A percentile compares a stretch with the other conserved stretches of the same genome.
phyloP scores from a whole-genome alignment of 345 rosid genomes.

The Salix brachista region DNA sequence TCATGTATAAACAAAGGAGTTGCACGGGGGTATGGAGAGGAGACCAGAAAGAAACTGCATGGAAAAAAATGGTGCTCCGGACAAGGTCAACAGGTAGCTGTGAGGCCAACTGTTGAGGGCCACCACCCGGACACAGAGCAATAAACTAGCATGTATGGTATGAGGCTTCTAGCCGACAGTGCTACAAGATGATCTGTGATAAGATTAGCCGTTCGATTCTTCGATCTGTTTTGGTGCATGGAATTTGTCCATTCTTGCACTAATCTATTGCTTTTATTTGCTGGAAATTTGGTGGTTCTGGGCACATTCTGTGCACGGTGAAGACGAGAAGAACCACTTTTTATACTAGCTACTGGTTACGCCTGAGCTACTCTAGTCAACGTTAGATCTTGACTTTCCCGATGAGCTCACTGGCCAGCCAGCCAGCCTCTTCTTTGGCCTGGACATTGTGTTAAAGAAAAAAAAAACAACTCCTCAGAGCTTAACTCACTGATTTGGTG shows the following conservation, averaged over 20 bases:
- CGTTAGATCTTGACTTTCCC: not conserved
- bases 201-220: not conserved
- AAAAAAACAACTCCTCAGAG: too few species aligned
- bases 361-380: not conserved
- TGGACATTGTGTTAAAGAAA: too few species aligned
- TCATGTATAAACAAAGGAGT: not conserved
- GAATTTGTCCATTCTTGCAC: not conserved
- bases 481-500: too few species aligned
- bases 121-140: conserved; percentile 2
- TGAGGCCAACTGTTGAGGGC: not conserved
- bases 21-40: not conserved
- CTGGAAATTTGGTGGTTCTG: not conserved
- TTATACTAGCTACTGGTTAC: too few species aligned
- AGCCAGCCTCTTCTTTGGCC: too few species aligned
- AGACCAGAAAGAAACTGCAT: not conserved
- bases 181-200: not conserved
- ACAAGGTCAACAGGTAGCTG: not conserved
- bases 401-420: too few species aligned
- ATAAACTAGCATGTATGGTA: not conserved
- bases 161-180: conserved; percentile 1
- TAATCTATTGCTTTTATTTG: not conserved
- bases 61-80: not conserved
- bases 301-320: not conserved
- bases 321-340: not conserved
- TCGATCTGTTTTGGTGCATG: not conserved